Evolutionary conservation across 176 grass and related monocot genomes (phyloP).

Genomic region (Hordeum vulgare): DNA sequence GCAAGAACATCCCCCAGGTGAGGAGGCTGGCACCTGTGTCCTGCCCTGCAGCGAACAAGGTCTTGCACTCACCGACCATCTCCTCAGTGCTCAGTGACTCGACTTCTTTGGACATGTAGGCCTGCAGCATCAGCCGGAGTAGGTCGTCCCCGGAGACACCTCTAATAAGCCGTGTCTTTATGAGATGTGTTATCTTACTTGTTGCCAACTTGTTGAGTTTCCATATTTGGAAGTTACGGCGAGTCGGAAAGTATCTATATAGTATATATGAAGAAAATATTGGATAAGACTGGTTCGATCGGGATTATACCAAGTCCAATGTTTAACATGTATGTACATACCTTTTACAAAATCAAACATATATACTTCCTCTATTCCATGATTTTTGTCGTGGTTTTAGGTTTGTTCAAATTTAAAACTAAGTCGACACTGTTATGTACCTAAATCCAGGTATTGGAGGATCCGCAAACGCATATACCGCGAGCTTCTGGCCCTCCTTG

Average conservation of each 20-base stretch:
- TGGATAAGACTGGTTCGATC: not conserved
- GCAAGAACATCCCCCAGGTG: slow-evolving; percentile 37
- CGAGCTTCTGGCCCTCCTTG: slow-evolving; percentile 21
- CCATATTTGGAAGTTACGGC: not conserved
- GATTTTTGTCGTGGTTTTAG: too few relatives aligned
- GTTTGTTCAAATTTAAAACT: too few relatives aligned
- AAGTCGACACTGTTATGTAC: too few relatives aligned
- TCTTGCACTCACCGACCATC: slow-evolving; percentile 53
- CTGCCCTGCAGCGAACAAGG: slow-evolving; percentile 41
- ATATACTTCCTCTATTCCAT: too few relatives aligned
- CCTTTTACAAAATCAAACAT: too few relatives aligned
- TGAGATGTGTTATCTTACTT: slow-evolving; percentile 19
- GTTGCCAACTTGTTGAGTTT: slow-evolving; percentile 15
- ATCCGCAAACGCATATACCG: not conserved
- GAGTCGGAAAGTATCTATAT: slow-evolving; percentile 30
- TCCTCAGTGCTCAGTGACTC: slow-evolving; percentile 30
- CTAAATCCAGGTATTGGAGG: slow-evolving; percentile 24
- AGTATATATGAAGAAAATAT: not conserved
- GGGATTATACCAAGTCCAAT: too few relatives aligned
- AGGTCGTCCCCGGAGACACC: slow-evolving; percentile 24
- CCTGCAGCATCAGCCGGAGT: slow-evolving; percentile 30
- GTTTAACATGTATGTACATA: too few relatives aligned
- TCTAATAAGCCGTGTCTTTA: not conserved
- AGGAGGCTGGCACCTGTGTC: slow-evolving; percentile 26
- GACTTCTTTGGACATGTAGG: not conserved